Evolutionary conservation across 495 filamentous ascomycete genomes (phyloP), one percentile per base, ranked within the genome.

Genomic region (Ramalina peruviana): DNA sequence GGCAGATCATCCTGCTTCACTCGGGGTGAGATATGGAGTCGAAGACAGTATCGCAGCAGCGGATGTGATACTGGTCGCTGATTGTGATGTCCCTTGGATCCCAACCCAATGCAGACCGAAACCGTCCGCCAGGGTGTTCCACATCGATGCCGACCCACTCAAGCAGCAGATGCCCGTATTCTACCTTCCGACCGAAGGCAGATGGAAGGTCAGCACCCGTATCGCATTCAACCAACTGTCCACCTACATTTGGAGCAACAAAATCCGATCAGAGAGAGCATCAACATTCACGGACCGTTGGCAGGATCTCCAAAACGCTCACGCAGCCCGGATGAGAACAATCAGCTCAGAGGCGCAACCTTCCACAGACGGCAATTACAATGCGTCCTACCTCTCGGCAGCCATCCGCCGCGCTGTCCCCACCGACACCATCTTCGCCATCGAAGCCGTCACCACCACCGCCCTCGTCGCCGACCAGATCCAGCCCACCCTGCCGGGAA

Each of bases 401-500:
- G 70, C 73, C 43, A 67, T 96, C 36, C 76, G 78, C 16, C 70
- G 78, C 37, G 60, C 74, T 15, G 81, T 80, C 37, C 89, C 89
- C 0, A 44, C 70, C 21, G 85, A 90, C 60, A 85, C 88, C 4
- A 86, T 95, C 52, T 93, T 78, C 71, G 81, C 82, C 4, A 72
- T 95, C 50, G 90, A 97, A 67, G 81, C 90, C 1, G 90, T 97
- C 17, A 97, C 90, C 6, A 81, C 85, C 48, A 87, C 86, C 0
- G 64, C 61, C 2, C 78, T 84, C 45, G 85, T 93, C 13, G 80
- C 86, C 19, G 87, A 97, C 57, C 82, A 86, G 55, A 60, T 96
- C n/a, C 76, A 78, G 59, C 80, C 82, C 11, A 84, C 77, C 13
- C 54, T 79, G 1, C 89, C 88, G 0, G 85, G 88, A 5, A 81